These are phyloP conservation scores for Phytopythium mirpurense DNA, from an alignment of 352 stramenopile genomes.

Conservation along the genomic window DNA sequence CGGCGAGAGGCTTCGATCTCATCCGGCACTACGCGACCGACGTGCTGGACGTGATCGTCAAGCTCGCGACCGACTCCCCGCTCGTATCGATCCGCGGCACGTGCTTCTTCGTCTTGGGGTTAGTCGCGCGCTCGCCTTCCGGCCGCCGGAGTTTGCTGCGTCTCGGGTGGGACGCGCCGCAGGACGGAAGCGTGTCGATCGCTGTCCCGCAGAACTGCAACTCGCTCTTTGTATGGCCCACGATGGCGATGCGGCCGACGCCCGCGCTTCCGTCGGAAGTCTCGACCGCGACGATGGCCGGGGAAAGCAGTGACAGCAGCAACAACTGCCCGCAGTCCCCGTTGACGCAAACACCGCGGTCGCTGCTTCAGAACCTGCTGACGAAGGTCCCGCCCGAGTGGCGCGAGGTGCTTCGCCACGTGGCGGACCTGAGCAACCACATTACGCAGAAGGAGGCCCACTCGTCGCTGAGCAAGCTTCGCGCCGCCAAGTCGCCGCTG, in stretches of 20 bases:
- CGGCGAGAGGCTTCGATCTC: slow-evolving; percentile 72
- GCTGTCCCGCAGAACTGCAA: slow-evolving; percentile 77
- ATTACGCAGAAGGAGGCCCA: slow-evolving; percentile 89
- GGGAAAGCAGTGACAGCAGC: not conserved
- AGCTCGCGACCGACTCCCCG: slow-evolving; percentile 74
- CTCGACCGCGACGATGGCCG: not conserved
- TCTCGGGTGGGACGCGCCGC: slow-evolving; percentile 74
- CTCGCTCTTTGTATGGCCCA: slow-evolving; percentile 76
- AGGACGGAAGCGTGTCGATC: slow-evolving; percentile 68
- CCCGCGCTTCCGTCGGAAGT: not conserved
- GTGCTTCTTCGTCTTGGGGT: slow-evolving; percentile 82
- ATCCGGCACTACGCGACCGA: slow-evolving; percentile 78
- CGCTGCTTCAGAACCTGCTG: slow-evolving; percentile 56
- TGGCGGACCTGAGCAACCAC: slow-evolving; percentile 85
- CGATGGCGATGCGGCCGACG: slow-evolving; percentile 9
- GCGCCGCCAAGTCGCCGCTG: slow-evolving; percentile 53
- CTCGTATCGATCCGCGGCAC: slow-evolving; percentile 83
- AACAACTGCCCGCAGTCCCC: slow-evolving; percentile 14
- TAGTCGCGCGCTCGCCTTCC: slow-evolving; percentile 61
- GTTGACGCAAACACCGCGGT: slow-evolving; percentile 54
- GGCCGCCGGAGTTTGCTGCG: slow-evolving; percentile 61
- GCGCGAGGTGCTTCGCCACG: slow-evolving; percentile 69
- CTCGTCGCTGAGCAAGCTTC: slow-evolving; percentile 79
- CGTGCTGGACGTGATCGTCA: slow-evolving; percentile 84
- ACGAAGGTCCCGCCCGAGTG: slow-evolving; percentile 66